phyloP scores from a whole-genome alignment of 164 flowering plant species.

The Tetracentron sinense region DNA sequence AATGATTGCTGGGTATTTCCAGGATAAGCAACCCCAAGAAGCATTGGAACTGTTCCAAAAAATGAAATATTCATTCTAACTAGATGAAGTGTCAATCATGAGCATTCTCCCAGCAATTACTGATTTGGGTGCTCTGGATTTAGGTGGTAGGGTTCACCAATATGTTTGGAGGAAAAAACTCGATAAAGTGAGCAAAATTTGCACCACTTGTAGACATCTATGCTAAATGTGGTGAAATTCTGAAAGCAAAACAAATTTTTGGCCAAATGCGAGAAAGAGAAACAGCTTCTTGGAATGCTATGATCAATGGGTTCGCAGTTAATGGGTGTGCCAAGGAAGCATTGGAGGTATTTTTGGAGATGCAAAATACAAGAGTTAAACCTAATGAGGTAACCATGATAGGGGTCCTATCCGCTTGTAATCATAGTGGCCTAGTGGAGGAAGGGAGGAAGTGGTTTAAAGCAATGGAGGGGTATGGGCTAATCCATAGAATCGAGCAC shows the following conservation, averaged over 20 bases:
- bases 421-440: constrained; percentile 69
- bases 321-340: constrained; percentile 70
- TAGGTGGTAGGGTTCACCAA: constrained; percentile 63
- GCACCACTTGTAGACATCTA: constrained; percentile 73
- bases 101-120: constrained; percentile 77
- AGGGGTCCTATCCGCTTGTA: constrained; percentile 75
- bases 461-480: constrained; percentile 40
- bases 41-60: constrained; percentile 59
- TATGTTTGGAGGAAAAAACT: constrained; percentile 45
- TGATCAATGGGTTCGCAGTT: constrained; percentile 69
- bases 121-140: constrained; percentile 68
- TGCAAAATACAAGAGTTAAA: constrained; percentile 41
- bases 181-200: constrained; percentile 38
- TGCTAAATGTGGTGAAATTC: constrained; percentile 70
- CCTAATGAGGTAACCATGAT: constrained; percentile 66
- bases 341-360: constrained; percentile 44
- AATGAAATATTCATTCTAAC: constrained; percentile 48
- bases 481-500: constrained; percentile 61
- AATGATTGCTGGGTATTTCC: constrained; percentile 71
- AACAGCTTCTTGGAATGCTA: constrained; percentile 69
- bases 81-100: constrained; percentile 60
- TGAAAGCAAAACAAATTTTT: constrained; percentile 50
- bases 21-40: constrained; percentile 53
- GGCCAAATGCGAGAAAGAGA: constrained; percentile 36
- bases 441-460: constrained; percentile 72